Conservation (phyloP, 2,329 filamentous ascomycete genomes). For the Diaporthe destruens region DNA sequence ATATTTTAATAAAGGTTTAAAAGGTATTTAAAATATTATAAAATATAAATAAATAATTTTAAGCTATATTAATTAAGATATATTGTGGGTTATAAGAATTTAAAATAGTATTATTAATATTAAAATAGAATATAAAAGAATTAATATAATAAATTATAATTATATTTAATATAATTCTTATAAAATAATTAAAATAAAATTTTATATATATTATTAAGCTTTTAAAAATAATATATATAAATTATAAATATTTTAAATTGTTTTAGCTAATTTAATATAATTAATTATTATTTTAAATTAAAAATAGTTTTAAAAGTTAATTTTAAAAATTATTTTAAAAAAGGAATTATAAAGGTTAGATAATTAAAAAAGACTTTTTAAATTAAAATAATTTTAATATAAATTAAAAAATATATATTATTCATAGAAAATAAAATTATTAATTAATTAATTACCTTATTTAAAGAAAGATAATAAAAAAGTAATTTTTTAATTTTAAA, state of each 20-base stretch:
- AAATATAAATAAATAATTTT: too few relatives aligned
- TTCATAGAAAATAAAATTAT: background rate
- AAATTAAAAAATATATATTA: background rate
- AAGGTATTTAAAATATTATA: too few relatives aligned
- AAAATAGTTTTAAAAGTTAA: background rate
- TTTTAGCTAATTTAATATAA: background rate
- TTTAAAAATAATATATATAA: background rate
- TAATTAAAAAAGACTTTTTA: background rate
- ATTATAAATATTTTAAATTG: background rate
- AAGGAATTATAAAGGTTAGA: background rate
- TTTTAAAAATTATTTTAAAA: background rate
- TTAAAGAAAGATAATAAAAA: too few relatives aligned
- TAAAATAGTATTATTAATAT: background rate
- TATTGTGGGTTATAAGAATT: background rate
- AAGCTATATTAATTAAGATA: background rate
- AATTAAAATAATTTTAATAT: background rate
- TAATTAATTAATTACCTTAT: background rate
- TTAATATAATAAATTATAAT: background rate
- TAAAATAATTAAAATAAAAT: background rate
- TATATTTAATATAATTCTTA: background rate
- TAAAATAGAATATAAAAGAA: background rate
- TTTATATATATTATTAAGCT: background rate
- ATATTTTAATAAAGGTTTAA: too few relatives aligned
- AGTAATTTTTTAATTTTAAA: background rate
- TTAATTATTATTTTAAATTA: background rate